phyloP scores from a whole-genome alignment of 139 green algal genomes.

The Micractinium sp. region DNA sequence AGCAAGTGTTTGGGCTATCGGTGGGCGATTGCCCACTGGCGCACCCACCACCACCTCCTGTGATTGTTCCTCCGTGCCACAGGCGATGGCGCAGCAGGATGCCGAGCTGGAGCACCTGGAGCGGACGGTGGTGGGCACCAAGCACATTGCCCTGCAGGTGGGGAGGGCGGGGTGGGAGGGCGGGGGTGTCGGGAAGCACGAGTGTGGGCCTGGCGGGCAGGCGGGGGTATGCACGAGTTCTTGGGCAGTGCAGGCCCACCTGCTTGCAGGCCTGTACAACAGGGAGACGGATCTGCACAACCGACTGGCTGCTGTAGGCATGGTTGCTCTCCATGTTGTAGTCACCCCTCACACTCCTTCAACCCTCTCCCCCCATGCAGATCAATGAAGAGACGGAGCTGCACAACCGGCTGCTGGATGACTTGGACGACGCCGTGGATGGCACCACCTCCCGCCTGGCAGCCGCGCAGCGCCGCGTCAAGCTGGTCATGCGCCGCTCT shows the following conservation, averaged over 20 bases:
- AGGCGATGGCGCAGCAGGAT: slow-evolving; percentile 83
- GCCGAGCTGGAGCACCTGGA: slow-evolving; percentile 78
- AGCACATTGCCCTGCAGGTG: slow-evolving; percentile 49
- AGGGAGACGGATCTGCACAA: too few species aligned
- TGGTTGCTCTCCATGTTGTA: too few species aligned
- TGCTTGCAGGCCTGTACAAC: neutral
- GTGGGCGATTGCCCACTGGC: too few species aligned
- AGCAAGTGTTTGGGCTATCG: too few species aligned
- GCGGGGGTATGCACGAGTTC: neutral
- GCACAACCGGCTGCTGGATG: slow-evolving; percentile 86
- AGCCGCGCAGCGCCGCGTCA: slow-evolving; percentile 65
- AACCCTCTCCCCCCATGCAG: slow-evolving; percentile 52
- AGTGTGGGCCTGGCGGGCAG: neutral
- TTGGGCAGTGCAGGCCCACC: neutral
- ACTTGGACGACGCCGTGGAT: slow-evolving; percentile 86
- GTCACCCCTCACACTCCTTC: too few species aligned
- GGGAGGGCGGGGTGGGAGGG: neutral
- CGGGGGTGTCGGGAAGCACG: slow-evolving; percentile 8
- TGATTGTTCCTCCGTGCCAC: slow-evolving; percentile 11
- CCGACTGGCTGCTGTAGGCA: too few species aligned
- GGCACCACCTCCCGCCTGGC: slow-evolving; percentile 70
- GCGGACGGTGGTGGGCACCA: slow-evolving; percentile 73
- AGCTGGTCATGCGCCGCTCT: slow-evolving; percentile 54
- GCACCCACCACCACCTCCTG: too few species aligned
- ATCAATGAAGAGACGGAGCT: slow-evolving; percentile 91